Base-by-base conservation (phyloP, 257 asterid genomes). In the Mitragyna speciosa region DNA sequence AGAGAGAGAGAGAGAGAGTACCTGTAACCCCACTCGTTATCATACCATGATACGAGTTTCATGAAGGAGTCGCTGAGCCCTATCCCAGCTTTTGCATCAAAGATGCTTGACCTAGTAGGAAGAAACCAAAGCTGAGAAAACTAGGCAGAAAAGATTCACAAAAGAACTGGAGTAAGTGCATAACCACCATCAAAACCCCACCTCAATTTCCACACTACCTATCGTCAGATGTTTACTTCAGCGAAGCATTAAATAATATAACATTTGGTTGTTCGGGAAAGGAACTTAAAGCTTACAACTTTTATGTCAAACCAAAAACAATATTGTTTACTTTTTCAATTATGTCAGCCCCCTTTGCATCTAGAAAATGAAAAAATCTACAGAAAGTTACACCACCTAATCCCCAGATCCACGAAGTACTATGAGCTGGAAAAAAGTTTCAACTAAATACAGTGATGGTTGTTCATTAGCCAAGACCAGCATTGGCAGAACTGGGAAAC, bases 21-120 rank as follows among this genome's bases (percentile, higher is more conserved):
- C 98, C 98, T 96, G 97, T 96, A 96, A 80, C 99, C 99, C 98
- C 98, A 96, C 83, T 96, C 99, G 30, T 94, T 96, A 63, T 96
- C 99, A 39, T 96, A 96, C 99, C 99, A 96, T 11, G 99, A 88
- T 65, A 96, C 96, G 0, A 96, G 91, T 88, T 96, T 96, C 96
- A 96, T 83, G 89, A 94, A 91, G 24, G 97, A 89, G 68, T 82
- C 85, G 64, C 95, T 96, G 39, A 96, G 91, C 63, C 99, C 99
- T 14, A 96, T 96, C 56, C 99, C 99, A 81, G 98, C 99, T 72
- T 96, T 96, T 12, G 99, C 97, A 54, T 96, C 99, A 82, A 96
- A 96, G 79, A 96, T 96, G 91, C 99, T 96, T 7, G 99, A 96
- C 89, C 99, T 96, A 71, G 31, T n/a, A 78, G 36, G 68, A 54